phyloP scores from a whole-genome alignment of 441 rosid genomes.

The Populus hybrid region DNA sequence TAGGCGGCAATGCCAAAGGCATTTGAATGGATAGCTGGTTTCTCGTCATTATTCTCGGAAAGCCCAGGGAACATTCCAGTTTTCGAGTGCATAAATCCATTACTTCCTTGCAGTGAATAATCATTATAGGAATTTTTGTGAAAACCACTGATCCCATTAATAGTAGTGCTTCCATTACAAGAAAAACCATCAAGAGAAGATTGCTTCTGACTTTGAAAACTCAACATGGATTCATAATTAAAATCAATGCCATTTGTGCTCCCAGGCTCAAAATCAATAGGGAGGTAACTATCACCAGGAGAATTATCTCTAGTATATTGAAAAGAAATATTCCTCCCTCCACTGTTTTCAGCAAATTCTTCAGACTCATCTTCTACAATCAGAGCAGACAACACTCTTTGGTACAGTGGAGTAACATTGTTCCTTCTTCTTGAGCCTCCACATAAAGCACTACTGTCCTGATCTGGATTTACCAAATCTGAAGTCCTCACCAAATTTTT shows the following conservation, averaged over 20 bases:
- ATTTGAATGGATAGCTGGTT: constrained; percentile 15
- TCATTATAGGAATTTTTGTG: constrained; percentile 21
- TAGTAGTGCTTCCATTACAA: constrained; percentile 33
- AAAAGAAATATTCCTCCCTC: constrained; percentile 29
- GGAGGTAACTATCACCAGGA: constrained; percentile 18
- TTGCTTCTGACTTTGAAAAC: constrained; percentile 31
- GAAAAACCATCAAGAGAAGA: constrained; percentile 22
- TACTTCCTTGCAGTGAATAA: constrained; percentile 27
- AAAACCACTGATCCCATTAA: constrained; percentile 11
- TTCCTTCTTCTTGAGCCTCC: constrained; percentile 25
- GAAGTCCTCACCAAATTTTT: constrained; percentile 3
- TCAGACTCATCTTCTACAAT: constrained; percentile 51
- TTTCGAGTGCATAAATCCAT: constrained; percentile 25
- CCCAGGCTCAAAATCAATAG: constrained; percentile 22
- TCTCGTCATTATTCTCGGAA: constrained; percentile 26
- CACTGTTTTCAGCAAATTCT: constrained; percentile 34
- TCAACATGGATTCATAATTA: constrained; percentile 27
- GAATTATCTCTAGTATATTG: constrained; percentile 25
- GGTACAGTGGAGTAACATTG: constrained; percentile 45
- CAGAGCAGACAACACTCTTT: constrained; percentile 56
- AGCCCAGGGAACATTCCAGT: constrained; percentile 17
- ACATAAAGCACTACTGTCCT: constrained; percentile 18
- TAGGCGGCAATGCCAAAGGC: constrained; percentile 21
- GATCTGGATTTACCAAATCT: constrained; percentile 25
- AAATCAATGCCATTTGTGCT: constrained; percentile 29